These are phyloP conservation scores for Podospora sp. DNA, from an alignment of 495 filamentous ascomycete genomes.

Conservation along the genomic window DNA sequence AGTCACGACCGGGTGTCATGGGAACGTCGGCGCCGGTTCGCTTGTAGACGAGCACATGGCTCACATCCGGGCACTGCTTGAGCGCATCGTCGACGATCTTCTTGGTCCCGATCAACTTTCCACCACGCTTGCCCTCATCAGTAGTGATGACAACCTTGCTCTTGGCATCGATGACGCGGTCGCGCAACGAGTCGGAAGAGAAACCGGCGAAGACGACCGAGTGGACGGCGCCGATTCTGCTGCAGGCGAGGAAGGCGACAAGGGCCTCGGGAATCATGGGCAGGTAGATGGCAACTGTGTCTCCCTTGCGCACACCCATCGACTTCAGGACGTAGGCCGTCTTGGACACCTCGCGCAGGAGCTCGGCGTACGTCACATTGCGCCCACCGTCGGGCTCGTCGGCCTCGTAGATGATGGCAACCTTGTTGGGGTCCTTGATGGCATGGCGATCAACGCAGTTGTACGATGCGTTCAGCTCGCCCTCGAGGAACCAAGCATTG, in stretches of 20 bases:
- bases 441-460: slow-evolving; percentile 98
- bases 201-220: slow-evolving; percentile 99
- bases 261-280: slow-evolving; percentile 98
- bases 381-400: slow-evolving; percentile 89
- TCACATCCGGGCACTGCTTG: slow-evolving; percentile 93
- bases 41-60: slow-evolving; percentile 86
- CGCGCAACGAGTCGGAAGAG: slow-evolving; percentile 93
- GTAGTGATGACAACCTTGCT: slow-evolving; percentile 94
- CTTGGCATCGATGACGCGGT: slow-evolving; percentile 88
- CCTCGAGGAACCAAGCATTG: slow-evolving; percentile 93
- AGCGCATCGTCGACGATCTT: slow-evolving; percentile 98
- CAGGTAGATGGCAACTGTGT: slow-evolving; percentile 95
- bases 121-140: slow-evolving; percentile 96
- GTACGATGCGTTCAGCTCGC: slow-evolving; percentile 90
- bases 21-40: slow-evolving; percentile 93
- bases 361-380: slow-evolving; percentile 88
- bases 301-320: slow-evolving; percentile 96
- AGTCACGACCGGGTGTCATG: slow-evolving; percentile 84
- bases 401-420: slow-evolving; percentile 98
- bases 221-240: slow-evolving; percentile 93
- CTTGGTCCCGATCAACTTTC: slow-evolving; percentile 97
- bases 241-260: slow-evolving; percentile 86
- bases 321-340: slow-evolving; percentile 83
- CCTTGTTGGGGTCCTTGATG: slow-evolving; percentile 84
- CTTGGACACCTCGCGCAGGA: slow-evolving; percentile 88